Evolutionary conservation across 805 yeast genomes (phyloP).

Genomic region (Pichia sporocuriosa): DNA sequence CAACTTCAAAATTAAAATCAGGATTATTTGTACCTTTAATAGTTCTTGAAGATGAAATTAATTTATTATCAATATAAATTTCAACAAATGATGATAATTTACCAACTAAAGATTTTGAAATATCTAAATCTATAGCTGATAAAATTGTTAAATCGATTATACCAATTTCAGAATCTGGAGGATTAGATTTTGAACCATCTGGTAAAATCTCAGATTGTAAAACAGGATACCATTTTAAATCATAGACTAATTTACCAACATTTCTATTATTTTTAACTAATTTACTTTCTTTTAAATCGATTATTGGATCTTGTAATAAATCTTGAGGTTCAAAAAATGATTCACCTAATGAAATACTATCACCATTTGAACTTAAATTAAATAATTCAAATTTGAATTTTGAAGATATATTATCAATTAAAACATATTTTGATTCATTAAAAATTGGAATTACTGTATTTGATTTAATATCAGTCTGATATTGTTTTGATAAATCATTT

Average conservation of each 20-base stretch:
- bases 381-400: conserved; percentile 48
- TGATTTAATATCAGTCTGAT: conserved; percentile 51
- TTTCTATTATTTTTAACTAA: conserved; percentile 44
- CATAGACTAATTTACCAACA: conserved; percentile 56
- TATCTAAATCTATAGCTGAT: conserved; percentile 53
- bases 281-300: conserved; percentile 38
- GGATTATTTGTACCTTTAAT: conserved; percentile 68
- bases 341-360: conserved; percentile 45
- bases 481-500: conserved; percentile 22
- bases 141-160: conserved; percentile 58
- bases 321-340: conserved; percentile 52
- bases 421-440: conserved; percentile 57
- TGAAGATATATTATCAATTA: conserved; percentile 51
- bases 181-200: conserved; percentile 43
- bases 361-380: conserved; percentile 47
- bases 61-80: conserved; percentile 49
- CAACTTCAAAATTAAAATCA: conserved; percentile 58
- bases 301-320: conserved; percentile 47
- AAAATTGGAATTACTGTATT: conserved; percentile 52
- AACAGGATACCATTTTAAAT: conserved; percentile 45
- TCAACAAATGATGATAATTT: conserved; percentile 64
- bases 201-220: conserved; percentile 33
- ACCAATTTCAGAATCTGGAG: conserved; percentile 65
- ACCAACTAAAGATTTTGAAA: conserved; percentile 43
- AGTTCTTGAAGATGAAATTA: conserved; percentile 51